phyloP scores from a whole-genome alignment of 2,329 filamentous ascomycete genomes.

The Nannizziopsis arthrosporioides region DNA sequence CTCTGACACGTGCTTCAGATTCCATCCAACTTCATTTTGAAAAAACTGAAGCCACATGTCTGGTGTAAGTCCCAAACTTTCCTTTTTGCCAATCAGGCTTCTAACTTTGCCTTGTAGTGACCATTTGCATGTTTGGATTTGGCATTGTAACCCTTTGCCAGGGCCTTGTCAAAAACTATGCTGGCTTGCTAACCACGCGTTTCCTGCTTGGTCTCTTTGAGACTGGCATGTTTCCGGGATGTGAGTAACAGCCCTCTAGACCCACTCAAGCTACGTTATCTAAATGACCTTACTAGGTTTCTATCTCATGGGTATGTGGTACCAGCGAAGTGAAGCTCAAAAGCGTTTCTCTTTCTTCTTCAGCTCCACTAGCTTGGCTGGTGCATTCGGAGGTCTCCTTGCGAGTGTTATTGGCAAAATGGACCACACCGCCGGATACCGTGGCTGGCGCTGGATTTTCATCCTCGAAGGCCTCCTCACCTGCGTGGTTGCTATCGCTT shows the following conservation, averaged over 20 bases:
- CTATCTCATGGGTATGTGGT: constrained; percentile 70
- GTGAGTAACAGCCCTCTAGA: constrained; percentile 28
- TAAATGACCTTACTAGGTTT: constrained; percentile 23
- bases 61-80: constrained; percentile 41
- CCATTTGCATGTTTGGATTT: constrained; percentile 73
- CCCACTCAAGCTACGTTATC: background rate
- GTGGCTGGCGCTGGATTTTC: constrained; percentile 41
- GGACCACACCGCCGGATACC: constrained; percentile 46
- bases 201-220: constrained; percentile 78
- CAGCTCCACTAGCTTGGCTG: constrained; percentile 52
- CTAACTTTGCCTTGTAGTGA: constrained; percentile 35
- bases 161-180: constrained; percentile 66
- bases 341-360: constrained; percentile 93
- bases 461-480: constrained; percentile 56
- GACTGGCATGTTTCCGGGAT: constrained; percentile 59
- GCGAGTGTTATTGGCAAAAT: constrained; percentile 51
- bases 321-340: constrained; percentile 74
- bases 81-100: background rate
- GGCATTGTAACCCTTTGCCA: constrained; percentile 64
- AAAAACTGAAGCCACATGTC: constrained; percentile 53
- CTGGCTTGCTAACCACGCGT: constrained; percentile 62
- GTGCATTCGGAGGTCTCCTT: constrained; percentile 51
- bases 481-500: constrained; percentile 46
- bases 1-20: constrained; percentile 41
- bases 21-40: constrained; percentile 60